These are phyloP conservation scores for Aspergillus biplanus DNA, from an alignment of 495 filamentous ascomycete species.

Conservation along the genomic window DNA sequence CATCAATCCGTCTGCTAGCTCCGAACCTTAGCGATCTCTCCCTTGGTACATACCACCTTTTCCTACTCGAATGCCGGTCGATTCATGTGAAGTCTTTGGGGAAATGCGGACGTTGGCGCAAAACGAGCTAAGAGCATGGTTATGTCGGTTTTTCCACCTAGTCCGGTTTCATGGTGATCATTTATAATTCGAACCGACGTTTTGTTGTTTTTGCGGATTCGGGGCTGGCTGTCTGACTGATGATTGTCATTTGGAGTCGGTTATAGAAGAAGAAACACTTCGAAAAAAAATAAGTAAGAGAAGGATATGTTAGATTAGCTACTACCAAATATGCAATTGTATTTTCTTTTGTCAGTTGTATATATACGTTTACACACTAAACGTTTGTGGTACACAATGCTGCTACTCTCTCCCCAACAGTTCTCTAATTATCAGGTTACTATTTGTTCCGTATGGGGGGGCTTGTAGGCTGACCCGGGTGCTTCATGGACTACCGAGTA, in stretches of 20 bases:
- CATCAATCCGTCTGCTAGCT: slow-evolving; percentile 11
- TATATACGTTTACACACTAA: slow-evolving; percentile 21
- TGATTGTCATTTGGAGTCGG: not conserved
- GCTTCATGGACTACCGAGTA: not conserved
- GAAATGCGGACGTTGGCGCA: no score
- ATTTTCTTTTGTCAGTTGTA: slow-evolving; percentile 12
- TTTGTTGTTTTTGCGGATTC: no score
- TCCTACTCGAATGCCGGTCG: no score
- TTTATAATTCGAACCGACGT: no score
- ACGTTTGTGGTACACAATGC: not conserved
- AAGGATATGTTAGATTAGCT: slow-evolving; percentile 23
- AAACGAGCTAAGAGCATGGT: no score
- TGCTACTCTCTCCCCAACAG: not conserved
- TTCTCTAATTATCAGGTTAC: no score
- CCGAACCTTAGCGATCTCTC: not conserved
- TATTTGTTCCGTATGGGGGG: no score
- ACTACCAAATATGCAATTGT: slow-evolving; percentile 12
- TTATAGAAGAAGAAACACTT: slow-evolving; percentile 1
- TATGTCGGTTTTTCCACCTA: no score
- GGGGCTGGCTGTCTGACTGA: not conserved
- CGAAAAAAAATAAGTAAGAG: slow-evolving; percentile 1
- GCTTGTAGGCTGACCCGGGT: no score
- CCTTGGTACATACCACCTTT: not conserved
- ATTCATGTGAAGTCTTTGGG: no score
- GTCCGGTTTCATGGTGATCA: no score